phyloP scores from a whole-genome alignment of 257 asterid genomes.

The Rubia yunnanensis region DNA sequence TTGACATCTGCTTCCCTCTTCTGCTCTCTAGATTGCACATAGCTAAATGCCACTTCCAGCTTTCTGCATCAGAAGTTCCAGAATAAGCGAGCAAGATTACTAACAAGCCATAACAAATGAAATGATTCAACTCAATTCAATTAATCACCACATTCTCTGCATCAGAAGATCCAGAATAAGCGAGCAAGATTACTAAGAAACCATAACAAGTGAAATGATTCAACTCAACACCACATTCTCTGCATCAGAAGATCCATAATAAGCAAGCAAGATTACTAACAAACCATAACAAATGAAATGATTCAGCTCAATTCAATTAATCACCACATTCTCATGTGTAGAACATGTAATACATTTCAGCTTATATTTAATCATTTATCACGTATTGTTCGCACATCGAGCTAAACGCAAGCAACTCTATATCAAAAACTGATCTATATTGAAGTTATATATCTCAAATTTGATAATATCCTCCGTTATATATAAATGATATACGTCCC shows the following conservation, averaged over 20 bases:
- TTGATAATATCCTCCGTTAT: neutral
- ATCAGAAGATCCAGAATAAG: constrained; percentile 16
- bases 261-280: too few species aligned
- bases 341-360: neutral
- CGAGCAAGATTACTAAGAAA: neutral
- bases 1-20: constrained; percentile 18
- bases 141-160: constrained; percentile 39
- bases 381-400: neutral
- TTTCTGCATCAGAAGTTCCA: constrained; percentile 48
- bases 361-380: neutral
- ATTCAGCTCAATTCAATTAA: too few species aligned
- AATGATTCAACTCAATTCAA: neutral
- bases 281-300: too few species aligned
- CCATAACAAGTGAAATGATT: neutral
- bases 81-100: constrained; percentile 7
- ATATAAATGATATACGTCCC: neutral
- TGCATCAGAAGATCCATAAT: too few species aligned
- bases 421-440: neutral
- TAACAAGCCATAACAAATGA: neutral
- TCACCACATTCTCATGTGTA: too few species aligned
- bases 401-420: too few species aligned
- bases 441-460: neutral
- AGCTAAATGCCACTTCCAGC: constrained; percentile 53
- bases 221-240: neutral
- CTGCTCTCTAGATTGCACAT: constrained; percentile 37